A percentile compares a stretch with the other conserved stretches of the same genome.
Evolutionary conservation across 208 protist species (phyloP).

Genomic region (Trypanosoma platydactyli): DNA sequence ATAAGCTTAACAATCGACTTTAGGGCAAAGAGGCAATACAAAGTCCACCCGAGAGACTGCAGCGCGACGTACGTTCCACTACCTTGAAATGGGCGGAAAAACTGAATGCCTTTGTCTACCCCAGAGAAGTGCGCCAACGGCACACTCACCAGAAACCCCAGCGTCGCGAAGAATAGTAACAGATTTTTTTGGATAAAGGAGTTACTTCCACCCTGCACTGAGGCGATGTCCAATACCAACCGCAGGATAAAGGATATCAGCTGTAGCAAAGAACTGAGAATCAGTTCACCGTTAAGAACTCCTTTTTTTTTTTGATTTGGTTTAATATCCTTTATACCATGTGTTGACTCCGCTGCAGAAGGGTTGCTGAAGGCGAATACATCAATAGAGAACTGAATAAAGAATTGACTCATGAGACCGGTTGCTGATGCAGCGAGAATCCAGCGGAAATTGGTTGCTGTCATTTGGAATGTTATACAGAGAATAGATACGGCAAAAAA

Average conservation of each 20-base stretch:
- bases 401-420: slow-evolving; percentile 13
- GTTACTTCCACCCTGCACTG: slow-evolving; percentile 32
- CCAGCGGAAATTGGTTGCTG: slow-evolving; percentile 30
- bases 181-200: slow-evolving; percentile 24
- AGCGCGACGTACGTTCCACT: slow-evolving; percentile 65
- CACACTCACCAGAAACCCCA: slow-evolving; percentile 48
- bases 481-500: slow-evolving; percentile 54
- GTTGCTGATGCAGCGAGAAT: slow-evolving; percentile 16
- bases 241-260: slow-evolving; percentile 52
- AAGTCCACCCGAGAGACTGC: slow-evolving; percentile 73
- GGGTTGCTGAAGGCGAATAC: slow-evolving; percentile 9
- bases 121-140: slow-evolving; percentile 70
- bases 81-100: slow-evolving; percentile 63
- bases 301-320: slow-evolving; percentile 14
- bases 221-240: slow-evolving; percentile 55
- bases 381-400: slow-evolving; percentile 22
- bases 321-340: not conserved
- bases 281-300: slow-evolving; percentile 66
- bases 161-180: slow-evolving; percentile 36
- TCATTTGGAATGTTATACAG: slow-evolving; percentile 42
- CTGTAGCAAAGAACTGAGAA: slow-evolving; percentile 51
- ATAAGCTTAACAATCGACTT: slow-evolving; percentile 26
- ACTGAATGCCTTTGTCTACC: slow-evolving; percentile 54
- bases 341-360: not conserved
- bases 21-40: slow-evolving; percentile 55